Evolutionary conservation across 139 green algal genomes (phyloP), one percentile per base, ranked within the genome.

Genomic region (Tetratostichococcus sp.): DNA sequence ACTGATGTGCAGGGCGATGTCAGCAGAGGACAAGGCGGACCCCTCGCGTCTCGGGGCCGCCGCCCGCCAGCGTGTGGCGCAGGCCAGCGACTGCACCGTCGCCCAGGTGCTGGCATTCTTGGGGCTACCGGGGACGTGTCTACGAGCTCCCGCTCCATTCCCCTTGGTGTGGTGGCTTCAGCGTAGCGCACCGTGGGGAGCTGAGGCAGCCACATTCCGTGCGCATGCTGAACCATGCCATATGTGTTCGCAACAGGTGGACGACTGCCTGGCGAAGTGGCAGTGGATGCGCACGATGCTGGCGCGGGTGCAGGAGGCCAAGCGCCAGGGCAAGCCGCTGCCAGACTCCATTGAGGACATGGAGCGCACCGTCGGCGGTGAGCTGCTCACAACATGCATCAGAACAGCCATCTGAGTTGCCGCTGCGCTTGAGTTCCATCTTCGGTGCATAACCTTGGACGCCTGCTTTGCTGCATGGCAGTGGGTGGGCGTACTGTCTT

Each of bases 181-280:
- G n/a, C n/a, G n/a, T n/a, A n/a, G n/a, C n/a, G n/a, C n/a, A n/a
- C n/a, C n/a, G n/a, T n/a, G n/a, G n/a, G 14, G 22, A 11, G 4
- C 19, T 11, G 22, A 6, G 58, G 22, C 58, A 66, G 25, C 23
- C 58, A 6, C 22, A 39, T 32, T 4, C 25, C 11, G 26, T 65
- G 28, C 22, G 30, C 17, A 30, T 68, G 65, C 65, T 6, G 6
- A 26, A 6, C 17, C 17, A 16, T 66, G 11, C 25, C 4, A 28
- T 66, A 31, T 66, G 58, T 66, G 58, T 4, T 66, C 11, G 11
- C 58, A 26, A 66, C 23, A 75, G 68, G 69, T 80, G 19, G 75
- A 80, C 72, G 75, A 75, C 34, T 75, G 68, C 34, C 68, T 80
- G 67, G 75, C 75, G 30, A 80, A 80, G 69, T 80, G 62, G 30